Evolutionary conservation across 306 rosid species (phyloP).

Genomic region (Acmispon strigosus): DNA sequence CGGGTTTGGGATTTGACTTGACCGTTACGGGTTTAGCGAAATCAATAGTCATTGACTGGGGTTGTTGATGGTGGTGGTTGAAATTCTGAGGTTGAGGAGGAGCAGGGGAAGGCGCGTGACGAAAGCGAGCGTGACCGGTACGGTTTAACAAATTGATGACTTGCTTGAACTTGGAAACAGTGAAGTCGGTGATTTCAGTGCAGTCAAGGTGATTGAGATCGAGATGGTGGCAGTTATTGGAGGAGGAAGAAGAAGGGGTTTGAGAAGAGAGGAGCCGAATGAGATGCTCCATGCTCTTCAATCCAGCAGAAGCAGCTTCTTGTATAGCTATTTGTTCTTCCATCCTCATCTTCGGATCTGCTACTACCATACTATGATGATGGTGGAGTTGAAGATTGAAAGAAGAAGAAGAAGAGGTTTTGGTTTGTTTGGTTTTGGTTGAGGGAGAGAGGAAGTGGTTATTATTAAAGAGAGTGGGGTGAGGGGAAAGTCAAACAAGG

Average conservation of each 20-base stretch:
- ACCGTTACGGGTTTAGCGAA: background rate
- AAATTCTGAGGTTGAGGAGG: background rate
- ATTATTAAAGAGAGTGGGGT: conserved; percentile 31
- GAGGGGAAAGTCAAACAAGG: conserved; percentile 46
- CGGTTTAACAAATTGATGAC: conserved; percentile 66
- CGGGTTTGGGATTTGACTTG: background rate
- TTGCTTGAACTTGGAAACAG: conserved; percentile 69
- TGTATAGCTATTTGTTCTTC: conserved; percentile 49
- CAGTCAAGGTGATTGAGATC: conserved; percentile 34
- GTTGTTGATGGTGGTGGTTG: background rate
- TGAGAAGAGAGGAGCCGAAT: conserved; percentile 45
- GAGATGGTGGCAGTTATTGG: background rate
- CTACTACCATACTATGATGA: conserved; percentile 57
- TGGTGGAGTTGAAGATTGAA: too few relatives aligned
- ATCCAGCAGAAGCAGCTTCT: conserved; percentile 71
- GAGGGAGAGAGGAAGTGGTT: background rate
- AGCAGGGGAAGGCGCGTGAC: conserved; percentile 51
- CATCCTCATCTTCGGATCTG: conserved; percentile 34
- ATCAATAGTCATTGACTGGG: conserved; percentile 12
- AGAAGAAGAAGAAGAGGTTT: background rate
- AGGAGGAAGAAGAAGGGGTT: background rate
- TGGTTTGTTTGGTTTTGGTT: background rate
- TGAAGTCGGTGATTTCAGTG: conserved; percentile 59
- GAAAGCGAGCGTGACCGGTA: conserved; percentile 90
- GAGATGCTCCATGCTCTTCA: conserved; percentile 68